phyloP scores from a whole-genome alignment of 2,329 filamentous ascomycete genomes.

The Botrytis fragariae region DNA sequence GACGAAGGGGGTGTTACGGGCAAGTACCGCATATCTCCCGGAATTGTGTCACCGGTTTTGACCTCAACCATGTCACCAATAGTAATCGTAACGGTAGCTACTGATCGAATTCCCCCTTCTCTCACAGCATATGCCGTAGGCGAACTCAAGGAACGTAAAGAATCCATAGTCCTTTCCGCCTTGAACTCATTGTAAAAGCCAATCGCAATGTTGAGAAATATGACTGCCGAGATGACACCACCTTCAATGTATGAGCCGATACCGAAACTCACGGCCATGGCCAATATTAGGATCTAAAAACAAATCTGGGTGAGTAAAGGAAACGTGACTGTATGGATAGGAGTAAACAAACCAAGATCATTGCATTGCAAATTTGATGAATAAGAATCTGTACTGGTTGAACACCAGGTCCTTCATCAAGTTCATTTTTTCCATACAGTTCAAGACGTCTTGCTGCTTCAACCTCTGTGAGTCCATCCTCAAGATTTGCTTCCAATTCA shows the following conservation, averaged over 20 bases:
- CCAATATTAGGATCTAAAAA: conserved; percentile 50
- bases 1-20: neutral
- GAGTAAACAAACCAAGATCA: conserved; percentile 53
- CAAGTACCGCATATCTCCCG: conserved; percentile 42
- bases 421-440: conserved; percentile 60
- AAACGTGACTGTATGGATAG: neutral
- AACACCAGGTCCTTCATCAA: conserved; percentile 59
- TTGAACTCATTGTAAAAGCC: conserved; percentile 55
- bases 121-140: conserved; percentile 51
- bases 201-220: conserved; percentile 56
- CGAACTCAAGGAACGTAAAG: conserved; percentile 48
- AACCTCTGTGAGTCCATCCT: conserved; percentile 54
- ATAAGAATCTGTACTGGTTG: conserved; percentile 62
- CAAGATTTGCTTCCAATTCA: conserved; percentile 54
- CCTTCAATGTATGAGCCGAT: conserved; percentile 61
- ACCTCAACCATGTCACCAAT: conserved; percentile 58
- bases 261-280: conserved; percentile 56
- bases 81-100: conserved; percentile 54
- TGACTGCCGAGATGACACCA: conserved; percentile 56
- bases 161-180: conserved; percentile 54
- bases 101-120: conserved; percentile 47
- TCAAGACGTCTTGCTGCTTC: conserved; percentile 56
- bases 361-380: conserved; percentile 65
- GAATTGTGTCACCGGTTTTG: conserved; percentile 47
- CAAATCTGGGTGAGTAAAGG: conserved; percentile 36